phyloP scores from a whole-genome alignment of 2,329 filamentous ascomycete species.

The Claviceps capensis region DNA sequence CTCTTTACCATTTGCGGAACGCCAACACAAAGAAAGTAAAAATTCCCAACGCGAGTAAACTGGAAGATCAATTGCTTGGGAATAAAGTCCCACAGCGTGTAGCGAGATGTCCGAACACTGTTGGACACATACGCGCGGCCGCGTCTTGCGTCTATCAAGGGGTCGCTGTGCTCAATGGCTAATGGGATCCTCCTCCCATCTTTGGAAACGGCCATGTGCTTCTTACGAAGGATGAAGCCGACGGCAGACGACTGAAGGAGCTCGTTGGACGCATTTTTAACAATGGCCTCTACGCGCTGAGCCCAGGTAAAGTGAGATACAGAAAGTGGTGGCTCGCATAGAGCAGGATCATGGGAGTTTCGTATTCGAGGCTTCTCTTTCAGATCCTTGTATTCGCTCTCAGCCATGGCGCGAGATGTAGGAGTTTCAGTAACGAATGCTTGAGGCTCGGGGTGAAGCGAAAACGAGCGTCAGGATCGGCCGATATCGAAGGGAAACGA shows the following conservation, averaged over 20 bases:
- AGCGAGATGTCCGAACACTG: conserved; percentile 69
- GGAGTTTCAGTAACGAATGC: background rate
- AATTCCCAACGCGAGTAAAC: conserved; percentile 76
- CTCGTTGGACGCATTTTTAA: conserved; percentile 10
- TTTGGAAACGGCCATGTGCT: conserved; percentile 55
- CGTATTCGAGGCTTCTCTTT: conserved; percentile 2
- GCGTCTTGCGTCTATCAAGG: conserved; percentile 35
- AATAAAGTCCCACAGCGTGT: conserved; percentile 72
- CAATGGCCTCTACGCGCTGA: conserved; percentile 1
- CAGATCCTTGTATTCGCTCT: background rate
- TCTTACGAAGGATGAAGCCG: conserved; percentile 44
- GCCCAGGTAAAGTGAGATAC: background rate
- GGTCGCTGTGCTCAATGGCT: conserved; percentile 21
- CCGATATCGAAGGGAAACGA: background rate
- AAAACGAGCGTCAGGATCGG: background rate
- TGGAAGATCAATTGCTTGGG: conserved; percentile 77
- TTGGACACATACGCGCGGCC: conserved; percentile 38
- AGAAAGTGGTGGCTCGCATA: background rate
- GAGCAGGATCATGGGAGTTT: background rate
- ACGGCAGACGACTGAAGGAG: conserved; percentile 27
- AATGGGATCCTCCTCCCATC: conserved; percentile 47
- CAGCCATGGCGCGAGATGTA: background rate
- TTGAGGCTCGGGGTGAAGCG: background rate
- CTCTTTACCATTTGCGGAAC: conserved; percentile 55
- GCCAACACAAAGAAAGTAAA: conserved; percentile 73